These are phyloP conservation scores for Russula emetica DNA, from an alignment of 768 basidiomycete species.

Conservation along the genomic window DNA sequence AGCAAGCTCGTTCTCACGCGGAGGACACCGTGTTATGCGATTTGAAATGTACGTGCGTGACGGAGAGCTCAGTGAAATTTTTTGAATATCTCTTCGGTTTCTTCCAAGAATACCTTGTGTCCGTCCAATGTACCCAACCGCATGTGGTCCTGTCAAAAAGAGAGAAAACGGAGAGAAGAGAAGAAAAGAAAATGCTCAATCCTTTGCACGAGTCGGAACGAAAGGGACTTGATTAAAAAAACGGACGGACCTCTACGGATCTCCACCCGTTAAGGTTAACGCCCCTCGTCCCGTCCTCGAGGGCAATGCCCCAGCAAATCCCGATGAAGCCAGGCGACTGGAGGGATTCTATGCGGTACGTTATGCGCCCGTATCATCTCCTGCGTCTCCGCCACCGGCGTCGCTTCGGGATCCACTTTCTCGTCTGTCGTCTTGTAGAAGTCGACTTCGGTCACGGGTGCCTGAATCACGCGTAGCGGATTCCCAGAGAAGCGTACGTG, in stretches of 20 bases:
- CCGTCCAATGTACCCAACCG: conserved; percentile 6
- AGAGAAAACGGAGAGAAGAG: no score
- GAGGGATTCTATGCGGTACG: conserved; percentile 1
- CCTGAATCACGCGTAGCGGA: background rate
- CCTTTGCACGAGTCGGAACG: background rate
- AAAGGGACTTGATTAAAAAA: no score
- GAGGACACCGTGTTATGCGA: background rate
- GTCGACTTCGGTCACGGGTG: conserved; percentile 5
- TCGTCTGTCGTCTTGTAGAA: background rate
- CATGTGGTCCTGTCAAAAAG: conserved; percentile 19
- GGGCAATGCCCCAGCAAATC: background rate
- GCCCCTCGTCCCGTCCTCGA: conserved; percentile 1
- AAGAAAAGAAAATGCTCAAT: background rate
- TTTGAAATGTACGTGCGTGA: conserved; percentile 16
- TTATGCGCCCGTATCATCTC: background rate
- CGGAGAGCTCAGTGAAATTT: background rate
- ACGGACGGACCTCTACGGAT: conserved; percentile 13
- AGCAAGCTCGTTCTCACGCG: background rate
- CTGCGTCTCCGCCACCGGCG: background rate
- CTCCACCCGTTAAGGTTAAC: conserved; percentile 5
- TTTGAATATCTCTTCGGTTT: conserved; percentile 7
- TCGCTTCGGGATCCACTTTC: background rate
- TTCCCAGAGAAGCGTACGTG: background rate
- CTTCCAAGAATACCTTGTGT: conserved; percentile 8
- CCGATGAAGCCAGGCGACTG: conserved; percentile 1